Evolutionary conservation across 2,329 filamentous ascomycete species (phyloP).

Genomic region (Diplodia sapinea): DNA sequence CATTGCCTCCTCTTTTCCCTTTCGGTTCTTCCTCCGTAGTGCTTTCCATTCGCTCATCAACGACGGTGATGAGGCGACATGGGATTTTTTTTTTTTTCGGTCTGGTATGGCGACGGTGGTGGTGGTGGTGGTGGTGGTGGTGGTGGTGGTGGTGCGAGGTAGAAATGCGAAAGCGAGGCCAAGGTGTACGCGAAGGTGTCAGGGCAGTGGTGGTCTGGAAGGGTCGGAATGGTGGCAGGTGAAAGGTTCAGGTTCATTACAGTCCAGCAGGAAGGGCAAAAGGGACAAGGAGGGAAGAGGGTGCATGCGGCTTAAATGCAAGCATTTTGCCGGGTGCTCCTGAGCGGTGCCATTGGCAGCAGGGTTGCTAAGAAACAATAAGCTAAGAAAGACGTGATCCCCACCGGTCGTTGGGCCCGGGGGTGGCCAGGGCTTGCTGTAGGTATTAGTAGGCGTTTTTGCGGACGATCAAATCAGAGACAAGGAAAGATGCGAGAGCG

Average conservation of each 20-base stretch:
- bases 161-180: not conserved
- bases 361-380: constrained; percentile 7
- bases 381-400: constrained; percentile 27
- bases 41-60: not conserved
- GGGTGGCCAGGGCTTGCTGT: constrained; percentile 3
- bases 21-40: not conserved
- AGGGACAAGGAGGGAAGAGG: not conserved
- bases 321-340: not conserved
- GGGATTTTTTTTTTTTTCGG: too few species aligned
- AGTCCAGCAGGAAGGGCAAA: not conserved
- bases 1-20: not conserved
- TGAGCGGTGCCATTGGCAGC: constrained; percentile 1
- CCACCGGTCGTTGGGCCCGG: constrained; percentile 17
- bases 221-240: not conserved
- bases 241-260: not conserved
- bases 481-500: not conserved
- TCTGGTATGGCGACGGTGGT: too few species aligned
- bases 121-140: not conserved
- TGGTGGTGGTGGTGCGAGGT: not conserved
- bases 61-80: not conserved
- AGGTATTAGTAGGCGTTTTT: not conserved
- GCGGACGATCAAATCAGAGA: not conserved
- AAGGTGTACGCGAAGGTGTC: not conserved
- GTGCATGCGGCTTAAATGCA: constrained; percentile 12
- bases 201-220: not conserved